Evolutionary conservation across 2,329 filamentous ascomycete genomes (phyloP).

Genomic region (Paraphaeosphaeria minitans): DNA sequence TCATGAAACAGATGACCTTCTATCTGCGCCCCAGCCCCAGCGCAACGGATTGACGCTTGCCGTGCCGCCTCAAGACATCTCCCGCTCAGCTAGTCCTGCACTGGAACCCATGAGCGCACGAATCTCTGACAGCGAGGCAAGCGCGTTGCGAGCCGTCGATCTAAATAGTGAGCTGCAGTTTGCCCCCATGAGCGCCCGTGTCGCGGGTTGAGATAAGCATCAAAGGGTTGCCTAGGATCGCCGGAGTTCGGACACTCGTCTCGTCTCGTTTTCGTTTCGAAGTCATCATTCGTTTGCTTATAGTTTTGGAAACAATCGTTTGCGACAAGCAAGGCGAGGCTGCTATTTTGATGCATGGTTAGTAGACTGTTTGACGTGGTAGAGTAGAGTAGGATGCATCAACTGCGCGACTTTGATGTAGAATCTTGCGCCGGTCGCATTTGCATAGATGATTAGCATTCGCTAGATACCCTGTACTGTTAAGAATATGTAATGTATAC

Average conservation of each 20-base stretch:
- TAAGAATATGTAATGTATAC: neutral
- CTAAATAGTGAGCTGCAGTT: conserved; percentile 31
- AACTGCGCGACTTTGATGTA: neutral
- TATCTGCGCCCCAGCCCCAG: conserved; percentile 20
- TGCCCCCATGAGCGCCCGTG: conserved; percentile 40
- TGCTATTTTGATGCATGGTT: conserved; percentile 5
- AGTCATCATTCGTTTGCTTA: neutral
- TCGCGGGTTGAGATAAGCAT: conserved; percentile 16
- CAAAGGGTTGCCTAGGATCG: neutral
- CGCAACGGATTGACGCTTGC: conserved; percentile 30
- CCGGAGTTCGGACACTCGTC: conserved; percentile 8
- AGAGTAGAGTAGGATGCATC: neutral
- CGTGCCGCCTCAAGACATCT: conserved; percentile 38
- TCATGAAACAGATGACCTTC: conserved; percentile 27
- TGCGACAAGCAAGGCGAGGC: neutral
- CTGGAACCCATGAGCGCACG: conserved; percentile 45
- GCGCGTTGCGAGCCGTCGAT: conserved; percentile 30
- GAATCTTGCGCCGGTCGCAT: neutral
- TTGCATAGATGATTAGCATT: conserved; percentile 1
- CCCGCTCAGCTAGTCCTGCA: conserved; percentile 39
- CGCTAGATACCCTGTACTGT: conserved; percentile 11
- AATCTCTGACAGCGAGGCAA: conserved; percentile 32
- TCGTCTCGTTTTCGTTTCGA: neutral
- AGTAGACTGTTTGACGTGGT: neutral
- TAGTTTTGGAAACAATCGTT: conserved; percentile 2